These are phyloP conservation scores for Lichenothelia convexa DNA, from an alignment of 495 filamentous ascomycete genomes.

Conservation along the genomic window DNA sequence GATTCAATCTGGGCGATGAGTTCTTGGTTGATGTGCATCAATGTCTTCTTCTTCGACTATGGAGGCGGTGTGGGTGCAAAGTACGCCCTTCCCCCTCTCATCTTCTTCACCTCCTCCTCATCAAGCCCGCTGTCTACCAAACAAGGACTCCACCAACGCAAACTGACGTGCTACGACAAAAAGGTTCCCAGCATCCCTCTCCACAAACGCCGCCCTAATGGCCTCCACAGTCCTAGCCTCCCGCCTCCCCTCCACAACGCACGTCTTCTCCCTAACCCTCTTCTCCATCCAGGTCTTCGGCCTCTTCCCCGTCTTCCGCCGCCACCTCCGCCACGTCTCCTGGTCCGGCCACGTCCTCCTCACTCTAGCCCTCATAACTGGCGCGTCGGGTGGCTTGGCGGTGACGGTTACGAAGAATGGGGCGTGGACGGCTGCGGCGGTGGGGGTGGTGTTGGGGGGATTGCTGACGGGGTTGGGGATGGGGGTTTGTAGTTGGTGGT, in stretches of 20 bases:
- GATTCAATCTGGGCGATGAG: constrained; percentile 96
- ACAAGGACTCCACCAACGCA: not conserved
- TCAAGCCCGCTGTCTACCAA: too few species aligned
- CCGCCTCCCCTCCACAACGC: constrained; percentile 67
- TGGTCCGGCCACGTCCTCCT: constrained; percentile 69
- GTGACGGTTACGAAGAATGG: constrained; percentile 43
- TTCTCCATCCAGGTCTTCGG: constrained; percentile 97
- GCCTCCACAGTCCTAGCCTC: constrained; percentile 83
- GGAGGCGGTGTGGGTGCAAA: constrained; percentile 47
- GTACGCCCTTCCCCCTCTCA: constrained; percentile 13
- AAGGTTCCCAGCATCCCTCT: constrained; percentile 67
- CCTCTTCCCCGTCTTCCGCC: constrained; percentile 83
- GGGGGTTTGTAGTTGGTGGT: constrained; percentile 94
- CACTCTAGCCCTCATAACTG: constrained; percentile 60
- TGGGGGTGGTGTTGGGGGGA: constrained; percentile 55
- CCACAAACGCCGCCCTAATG: constrained; percentile 90
- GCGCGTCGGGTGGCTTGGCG: constrained; percentile 61
- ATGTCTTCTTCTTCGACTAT: constrained; percentile 96
- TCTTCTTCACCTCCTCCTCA: too few species aligned
- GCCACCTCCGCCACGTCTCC: constrained; percentile 63
- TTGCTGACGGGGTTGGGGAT: constrained; percentile 55
- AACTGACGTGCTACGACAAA: not conserved
- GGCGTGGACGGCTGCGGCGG: constrained; percentile 54
- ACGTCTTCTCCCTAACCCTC: constrained; percentile 87
- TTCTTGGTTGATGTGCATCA: constrained; percentile 80